phyloP scores from a whole-genome alignment of 2,329 filamentous ascomycete species.

The Arthrobotrys megalospora region DNA sequence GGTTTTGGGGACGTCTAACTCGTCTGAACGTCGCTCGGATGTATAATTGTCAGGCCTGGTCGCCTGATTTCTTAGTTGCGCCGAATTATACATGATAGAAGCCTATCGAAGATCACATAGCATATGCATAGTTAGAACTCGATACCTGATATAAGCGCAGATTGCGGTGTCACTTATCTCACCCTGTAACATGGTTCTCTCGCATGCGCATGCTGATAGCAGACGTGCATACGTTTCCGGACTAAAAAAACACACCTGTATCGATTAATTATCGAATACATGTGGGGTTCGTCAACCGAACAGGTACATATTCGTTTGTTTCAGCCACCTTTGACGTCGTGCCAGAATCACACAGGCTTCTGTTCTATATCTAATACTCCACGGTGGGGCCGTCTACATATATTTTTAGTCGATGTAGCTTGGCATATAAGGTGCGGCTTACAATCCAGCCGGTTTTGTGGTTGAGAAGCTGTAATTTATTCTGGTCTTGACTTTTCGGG shows the following conservation, averaged over 20 bases:
- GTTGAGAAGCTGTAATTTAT: too few relatives aligned
- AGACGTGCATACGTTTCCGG: neutral
- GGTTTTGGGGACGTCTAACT: neutral
- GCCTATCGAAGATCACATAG: conserved; percentile 7
- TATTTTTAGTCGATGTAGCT: too few relatives aligned
- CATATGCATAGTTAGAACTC: neutral
- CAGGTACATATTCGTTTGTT: too few relatives aligned
- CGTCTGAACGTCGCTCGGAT: neutral
- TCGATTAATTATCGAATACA: too few relatives aligned
- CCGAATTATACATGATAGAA: conserved; percentile 11
- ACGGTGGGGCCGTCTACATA: too few relatives aligned
- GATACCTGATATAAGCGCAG: neutral
- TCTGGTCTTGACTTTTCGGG: too few relatives aligned
- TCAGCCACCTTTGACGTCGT: too few relatives aligned
- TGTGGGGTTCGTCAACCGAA: too few relatives aligned
- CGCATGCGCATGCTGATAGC: conserved; percentile 6
- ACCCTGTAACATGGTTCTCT: conserved; percentile 1
- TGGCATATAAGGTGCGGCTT: too few relatives aligned
- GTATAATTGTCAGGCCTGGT: conserved; percentile 14
- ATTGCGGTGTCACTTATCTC: neutral
- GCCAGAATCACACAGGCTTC: too few relatives aligned
- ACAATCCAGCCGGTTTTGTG: too few relatives aligned
- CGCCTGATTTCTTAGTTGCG: neutral
- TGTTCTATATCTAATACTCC: too few relatives aligned
- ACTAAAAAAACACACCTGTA: conserved; percentile 2